A percentile compares a stretch with the other conserved stretches of the same genome.
Conservation (phyloP, 495 filamentous ascomycete species). For the Tuber brumale region DNA sequence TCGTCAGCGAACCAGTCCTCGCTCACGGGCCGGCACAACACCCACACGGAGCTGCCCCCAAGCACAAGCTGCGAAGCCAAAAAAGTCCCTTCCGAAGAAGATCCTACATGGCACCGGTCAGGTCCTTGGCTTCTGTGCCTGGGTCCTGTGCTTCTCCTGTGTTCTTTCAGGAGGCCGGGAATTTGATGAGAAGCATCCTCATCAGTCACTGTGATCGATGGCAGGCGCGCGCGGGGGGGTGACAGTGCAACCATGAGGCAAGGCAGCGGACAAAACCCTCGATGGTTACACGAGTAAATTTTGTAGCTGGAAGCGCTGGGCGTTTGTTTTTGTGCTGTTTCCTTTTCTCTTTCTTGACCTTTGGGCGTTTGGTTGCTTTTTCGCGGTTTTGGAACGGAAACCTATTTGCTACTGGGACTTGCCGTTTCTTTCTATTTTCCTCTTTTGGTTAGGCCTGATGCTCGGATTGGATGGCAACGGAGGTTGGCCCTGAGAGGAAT, state of each 20-base stretch:
- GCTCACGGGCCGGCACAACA: neutral
- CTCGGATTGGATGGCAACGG: neutral
- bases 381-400: neutral
- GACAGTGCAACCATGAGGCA: neutral
- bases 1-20: neutral
- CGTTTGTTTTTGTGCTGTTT: neutral
- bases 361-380: conserved; percentile 2
- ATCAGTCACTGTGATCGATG: neutral
- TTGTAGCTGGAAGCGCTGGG: neutral
- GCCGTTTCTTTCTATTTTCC: neutral
- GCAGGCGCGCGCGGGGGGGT: no score
- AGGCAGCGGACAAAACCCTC: neutral
- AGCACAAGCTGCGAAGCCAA: conserved; percentile 11
- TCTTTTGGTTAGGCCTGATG: neutral
- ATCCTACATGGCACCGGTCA: conserved; percentile 23
- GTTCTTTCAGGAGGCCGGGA: conserved; percentile 20
- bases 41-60: neutral
- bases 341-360: neutral
- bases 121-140: conserved; percentile 28
- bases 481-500: no score
- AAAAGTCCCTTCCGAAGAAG: conserved; percentile 30
- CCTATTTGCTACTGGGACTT: neutral
- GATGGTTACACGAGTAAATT: neutral
- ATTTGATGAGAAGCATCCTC: neutral
- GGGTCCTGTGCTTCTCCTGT: conserved; percentile 32